Evolutionary conservation across 2,329 filamentous ascomycete genomes (phyloP), one percentile per base, ranked within the genome.

Genomic region (Aspergillus piperis): DNA sequence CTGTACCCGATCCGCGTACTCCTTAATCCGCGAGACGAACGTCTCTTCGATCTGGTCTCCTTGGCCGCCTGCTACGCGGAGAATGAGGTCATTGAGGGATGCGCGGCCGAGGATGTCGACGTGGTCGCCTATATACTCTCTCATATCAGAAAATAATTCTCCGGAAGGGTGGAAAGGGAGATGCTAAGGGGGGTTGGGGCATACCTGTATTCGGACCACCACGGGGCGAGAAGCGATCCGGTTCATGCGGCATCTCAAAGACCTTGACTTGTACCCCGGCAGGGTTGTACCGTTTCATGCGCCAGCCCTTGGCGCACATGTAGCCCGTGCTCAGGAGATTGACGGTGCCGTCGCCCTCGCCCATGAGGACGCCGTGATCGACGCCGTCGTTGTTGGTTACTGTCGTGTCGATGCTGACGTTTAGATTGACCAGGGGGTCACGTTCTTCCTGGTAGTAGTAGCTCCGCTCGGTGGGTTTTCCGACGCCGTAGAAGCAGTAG

Each of bases 291-390:
- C 95, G 85, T 76, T 92, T 92, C 76, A 97, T 90, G 60, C 88
- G 88, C 95, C 95, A 99, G 3, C 95, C 95, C 69, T 89, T 92
- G 68, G 92, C 90, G 75, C 95, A 99, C 95, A 99, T 98, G 75
- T 98, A 99, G 2, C 94, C 95, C 0, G 88, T 87, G 68, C 90
- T 96, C 10, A 99, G 79, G n/a, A 99, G 77, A 65, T 93, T 96
- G 44, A 99, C 95, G 0, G 95, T 99, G 1, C 95, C 95, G 68
- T 99, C 95, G 3, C 95, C 95, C 75, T 98, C 95, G 39, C 94
- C 94, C 83, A 97, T 89, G 36, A 96, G 83, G n/a, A 99, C 92
- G 23, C 95, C 95, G 66, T 90, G 95, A 72, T 99, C 93, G 4
- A 85, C 76, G 17, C 71, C 67, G 19, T 78, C 75, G 19, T 75